phyloP scores from a whole-genome alignment of 106 monocot species.

The Posidonia australis region DNA sequence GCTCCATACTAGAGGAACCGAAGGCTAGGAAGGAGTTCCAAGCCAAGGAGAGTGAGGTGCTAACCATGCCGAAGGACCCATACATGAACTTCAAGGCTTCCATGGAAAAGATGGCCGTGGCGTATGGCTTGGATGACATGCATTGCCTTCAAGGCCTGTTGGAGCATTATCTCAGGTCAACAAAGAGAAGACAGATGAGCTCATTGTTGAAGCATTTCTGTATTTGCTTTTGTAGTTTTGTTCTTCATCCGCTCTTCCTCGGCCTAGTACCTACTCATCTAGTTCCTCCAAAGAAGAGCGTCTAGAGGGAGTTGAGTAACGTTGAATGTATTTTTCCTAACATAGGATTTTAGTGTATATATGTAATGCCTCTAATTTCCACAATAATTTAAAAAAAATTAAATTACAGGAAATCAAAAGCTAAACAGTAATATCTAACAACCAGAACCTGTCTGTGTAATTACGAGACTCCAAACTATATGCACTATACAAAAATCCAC shows the following conservation, averaged over 20 bases:
- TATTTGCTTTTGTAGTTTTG: conserved; percentile 30
- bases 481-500: too few species aligned
- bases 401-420: too few species aligned
- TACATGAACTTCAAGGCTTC: conserved; percentile 43
- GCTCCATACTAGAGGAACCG: not conserved
- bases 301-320: too few species aligned
- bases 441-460: too few species aligned
- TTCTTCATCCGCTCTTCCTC: not conserved
- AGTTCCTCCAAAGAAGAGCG: too few species aligned
- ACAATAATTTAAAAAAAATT: too few species aligned
- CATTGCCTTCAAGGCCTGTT: conserved; percentile 33
- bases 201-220: conserved; percentile 42
- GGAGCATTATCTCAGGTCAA: conserved; percentile 45
- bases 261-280: too few species aligned
- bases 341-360: too few species aligned
- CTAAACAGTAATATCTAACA: too few species aligned
- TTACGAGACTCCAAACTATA: too few species aligned
- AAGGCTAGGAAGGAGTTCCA: not conserved
- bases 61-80: conserved; percentile 36
- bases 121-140: conserved; percentile 33
- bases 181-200: conserved; percentile 29
- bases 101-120: conserved; percentile 66
- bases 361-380: too few species aligned
- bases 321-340: too few species aligned
- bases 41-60: conserved; percentile 1